Conservation (phyloP, 495 filamentous ascomycete genomes). For the Penicillium bialowiezense region DNA sequence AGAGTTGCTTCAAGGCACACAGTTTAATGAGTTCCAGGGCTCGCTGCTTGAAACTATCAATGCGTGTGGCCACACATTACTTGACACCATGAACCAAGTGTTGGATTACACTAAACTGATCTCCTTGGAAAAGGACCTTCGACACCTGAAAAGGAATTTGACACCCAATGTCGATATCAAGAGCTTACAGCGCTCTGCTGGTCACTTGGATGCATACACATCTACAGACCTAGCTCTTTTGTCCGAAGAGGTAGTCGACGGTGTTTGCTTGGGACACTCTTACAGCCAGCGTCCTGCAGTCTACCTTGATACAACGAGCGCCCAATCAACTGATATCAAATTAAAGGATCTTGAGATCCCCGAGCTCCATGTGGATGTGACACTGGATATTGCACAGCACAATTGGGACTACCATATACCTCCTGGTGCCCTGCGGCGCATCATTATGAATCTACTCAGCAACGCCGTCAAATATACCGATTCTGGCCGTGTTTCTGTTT, state of each 20-base stretch:
- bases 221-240: conserved; percentile 33
- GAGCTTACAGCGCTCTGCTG: conserved; percentile 22
- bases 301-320: conserved; percentile 12
- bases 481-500: conserved; percentile 60
- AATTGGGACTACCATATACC: conserved; percentile 61
- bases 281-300: conserved; percentile 28
- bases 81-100: conserved; percentile 75
- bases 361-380: conserved; percentile 46
- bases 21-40: conserved; percentile 47
- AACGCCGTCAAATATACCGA: conserved; percentile 78
- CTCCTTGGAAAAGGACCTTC: conserved; percentile 40
- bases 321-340: background rate
- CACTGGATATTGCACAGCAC: conserved; percentile 59
- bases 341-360: background rate
- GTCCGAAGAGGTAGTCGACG: conserved; percentile 47
- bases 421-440: conserved; percentile 65
- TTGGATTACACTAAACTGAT: conserved; percentile 69
- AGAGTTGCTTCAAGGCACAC: conserved; percentile 54
- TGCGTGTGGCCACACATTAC: conserved; percentile 66
- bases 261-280: conserved; percentile 47
- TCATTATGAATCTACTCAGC: conserved; percentile 77
- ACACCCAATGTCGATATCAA: conserved; percentile 16
- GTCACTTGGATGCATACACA: conserved; percentile 39
- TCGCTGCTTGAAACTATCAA: conserved; percentile 69
- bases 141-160: conserved; percentile 27